These are phyloP conservation scores for Aureobasidium sp. DNA, from an alignment of 2,329 filamentous ascomycete species.

Conservation along the genomic window DNA sequence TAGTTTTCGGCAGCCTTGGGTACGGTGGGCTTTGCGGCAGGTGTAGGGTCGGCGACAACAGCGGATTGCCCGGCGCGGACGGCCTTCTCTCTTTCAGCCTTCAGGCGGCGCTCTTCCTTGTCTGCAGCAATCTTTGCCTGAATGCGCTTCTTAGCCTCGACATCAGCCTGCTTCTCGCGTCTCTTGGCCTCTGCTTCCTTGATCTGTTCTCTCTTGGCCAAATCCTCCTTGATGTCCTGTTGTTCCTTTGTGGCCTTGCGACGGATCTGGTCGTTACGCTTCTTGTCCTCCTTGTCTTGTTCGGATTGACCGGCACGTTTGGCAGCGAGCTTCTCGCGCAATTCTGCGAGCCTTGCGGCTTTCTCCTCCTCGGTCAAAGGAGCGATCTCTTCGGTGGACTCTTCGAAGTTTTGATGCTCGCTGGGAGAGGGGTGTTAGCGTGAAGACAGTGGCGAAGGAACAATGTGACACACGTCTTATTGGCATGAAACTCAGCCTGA, in stretches of 20 bases:
- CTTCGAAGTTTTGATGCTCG: constrained; percentile 82
- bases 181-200: constrained; percentile 85
- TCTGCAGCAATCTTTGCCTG: constrained; percentile 92
- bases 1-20: constrained; percentile 64
- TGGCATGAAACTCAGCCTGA: constrained; percentile 83
- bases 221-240: constrained; percentile 83
- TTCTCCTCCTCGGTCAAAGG: constrained; percentile 91
- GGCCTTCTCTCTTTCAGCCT: constrained; percentile 79
- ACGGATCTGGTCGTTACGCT: constrained; percentile 77
- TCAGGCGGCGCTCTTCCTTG: constrained; percentile 79
- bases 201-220: constrained; percentile 80
- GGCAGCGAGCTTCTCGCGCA: constrained; percentile 62
- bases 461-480: constrained; percentile 59
- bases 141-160: constrained; percentile 80
- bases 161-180: constrained; percentile 77
- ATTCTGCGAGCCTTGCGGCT: constrained; percentile 66
- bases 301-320: constrained; percentile 64
- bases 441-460: background rate
- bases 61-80: constrained; percentile 27
- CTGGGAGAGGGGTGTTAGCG: constrained; percentile 33
- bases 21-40: constrained; percentile 42
- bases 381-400: constrained; percentile 87
- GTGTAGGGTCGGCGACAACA: constrained; percentile 36
- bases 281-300: constrained; percentile 72
- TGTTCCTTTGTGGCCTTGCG: constrained; percentile 83